A percentile compares a stretch with the other conserved stretches of the same genome.
Conservation (phyloP, 192 early-diverging fungal genomes). For the Backusella sp. region DNA sequence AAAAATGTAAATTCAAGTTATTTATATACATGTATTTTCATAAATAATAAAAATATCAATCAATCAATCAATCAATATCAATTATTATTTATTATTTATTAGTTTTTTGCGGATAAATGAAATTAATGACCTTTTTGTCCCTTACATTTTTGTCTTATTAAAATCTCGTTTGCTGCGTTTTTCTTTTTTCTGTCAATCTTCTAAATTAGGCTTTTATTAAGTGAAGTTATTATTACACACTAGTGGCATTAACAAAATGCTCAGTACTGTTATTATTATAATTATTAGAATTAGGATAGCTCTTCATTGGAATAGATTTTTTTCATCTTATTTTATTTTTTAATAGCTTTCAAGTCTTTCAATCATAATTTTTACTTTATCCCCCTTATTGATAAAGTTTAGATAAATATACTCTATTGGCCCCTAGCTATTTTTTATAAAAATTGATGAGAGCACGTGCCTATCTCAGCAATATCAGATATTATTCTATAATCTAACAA, state of each 20-base stretch:
- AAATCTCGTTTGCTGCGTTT: background rate
- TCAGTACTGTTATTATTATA: background rate
- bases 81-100: background rate
- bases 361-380: background rate
- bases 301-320: background rate
- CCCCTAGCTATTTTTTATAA: background rate
- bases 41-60: background rate
- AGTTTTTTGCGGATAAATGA: background rate
- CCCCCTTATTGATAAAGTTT: background rate
- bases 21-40: background rate
- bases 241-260: background rate
- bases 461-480: background rate
- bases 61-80: background rate
- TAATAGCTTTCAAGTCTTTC: background rate
- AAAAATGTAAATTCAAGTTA: background rate
- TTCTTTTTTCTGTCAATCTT: slow-evolving; percentile 8
- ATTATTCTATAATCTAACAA: background rate
- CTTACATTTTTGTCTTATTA: slow-evolving; percentile 3
- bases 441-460: background rate
- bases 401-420: background rate
- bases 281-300: background rate
- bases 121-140: background rate
- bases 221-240: background rate
- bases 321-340: background rate
- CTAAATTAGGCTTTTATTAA: slow-evolving; percentile 5